Base-by-base conservation (phyloP, 1,139 yeast species). In the Kazachstania sp. region DNA sequence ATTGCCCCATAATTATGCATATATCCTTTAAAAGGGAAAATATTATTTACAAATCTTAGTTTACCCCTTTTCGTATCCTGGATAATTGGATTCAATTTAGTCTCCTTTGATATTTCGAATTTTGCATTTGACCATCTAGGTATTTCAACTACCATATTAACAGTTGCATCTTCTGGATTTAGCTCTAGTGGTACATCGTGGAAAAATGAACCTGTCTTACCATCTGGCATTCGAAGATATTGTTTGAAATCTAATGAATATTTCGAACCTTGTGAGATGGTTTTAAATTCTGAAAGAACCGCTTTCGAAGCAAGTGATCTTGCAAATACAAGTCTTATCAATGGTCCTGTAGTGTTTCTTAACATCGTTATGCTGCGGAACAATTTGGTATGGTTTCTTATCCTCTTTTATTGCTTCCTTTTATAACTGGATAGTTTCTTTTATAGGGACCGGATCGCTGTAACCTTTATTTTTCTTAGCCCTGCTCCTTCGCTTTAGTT, bases 41-140 rank as follows among this genome's bases (percentile, higher is more conserved):
- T 75, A 76, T 92, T 92, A 68, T 94, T 82, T 46, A 90, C 94
- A 60, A 81, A 84, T 68, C 94, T 74, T 57, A 87, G 77, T 68
- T 86, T 79, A 41, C 95, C 96, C 15, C 43, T 48, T 69, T 88
- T 87, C 55, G 83, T 81, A 68, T 92, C 98, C 71, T 92, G 98
- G 37, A 84, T 74, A 54, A 92, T 90, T 51, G 98, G 98, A 72
- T 92, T 92, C 61, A 83, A 78, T 46, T 77, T 72, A 45, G 74
- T 67, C 51, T 81, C 83, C 71, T 81, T 86, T 60, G 83, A 78
- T 61, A 92, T 86, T 71, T 90, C 97, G 71, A 87, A 77, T 71
- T 90, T 90, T 44, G 95, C 97, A 68, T 88, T 90, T 53, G 94
- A 78, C 95, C 95, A 87, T 64, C 97, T 79, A 54, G 97, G 97